These are phyloP conservation scores for Colletotrichum noveboracense DNA, from an alignment of 2,329 filamentous ascomycete species.

Conservation along the genomic window DNA sequence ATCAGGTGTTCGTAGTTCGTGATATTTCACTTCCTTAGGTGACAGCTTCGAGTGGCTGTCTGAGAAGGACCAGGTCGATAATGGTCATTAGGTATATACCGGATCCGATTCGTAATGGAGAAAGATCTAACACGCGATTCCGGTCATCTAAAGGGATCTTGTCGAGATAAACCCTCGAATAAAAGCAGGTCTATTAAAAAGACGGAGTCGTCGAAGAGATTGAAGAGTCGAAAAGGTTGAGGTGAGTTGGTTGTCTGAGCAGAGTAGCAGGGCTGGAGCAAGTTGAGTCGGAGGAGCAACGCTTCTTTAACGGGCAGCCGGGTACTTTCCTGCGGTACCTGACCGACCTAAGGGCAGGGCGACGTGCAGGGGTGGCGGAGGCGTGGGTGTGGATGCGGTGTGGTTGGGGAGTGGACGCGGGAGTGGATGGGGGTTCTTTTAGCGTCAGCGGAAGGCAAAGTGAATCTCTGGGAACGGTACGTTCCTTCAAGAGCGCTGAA, in stretches of 20 bases:
- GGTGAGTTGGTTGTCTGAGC: background rate
- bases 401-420: background rate
- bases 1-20: background rate
- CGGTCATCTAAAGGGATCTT: constrained; percentile 5
- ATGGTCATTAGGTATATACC: constrained; percentile 11
- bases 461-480: background rate
- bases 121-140: constrained; percentile 5
- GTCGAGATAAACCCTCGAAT: background rate
- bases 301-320: constrained; percentile 18
- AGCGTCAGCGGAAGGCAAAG: background rate
- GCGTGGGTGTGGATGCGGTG: constrained; percentile 2
- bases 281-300: constrained; percentile 15
- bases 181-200: background rate
- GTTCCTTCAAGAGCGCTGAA: background rate
- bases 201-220: background rate
- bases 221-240: background rate
- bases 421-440: background rate
- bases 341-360: background rate
- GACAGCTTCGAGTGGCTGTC: constrained; percentile 20
- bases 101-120: background rate
- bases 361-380: constrained; percentile 9
- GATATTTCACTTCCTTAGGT: constrained; percentile 3
- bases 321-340: constrained; percentile 12
- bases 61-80: constrained; percentile 13
- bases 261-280: background rate